Evolutionary conservation across 352 stramenopile genomes (phyloP), one percentile per base, ranked within the genome.

Genomic region (Halophytophthora batemanensis): DNA sequence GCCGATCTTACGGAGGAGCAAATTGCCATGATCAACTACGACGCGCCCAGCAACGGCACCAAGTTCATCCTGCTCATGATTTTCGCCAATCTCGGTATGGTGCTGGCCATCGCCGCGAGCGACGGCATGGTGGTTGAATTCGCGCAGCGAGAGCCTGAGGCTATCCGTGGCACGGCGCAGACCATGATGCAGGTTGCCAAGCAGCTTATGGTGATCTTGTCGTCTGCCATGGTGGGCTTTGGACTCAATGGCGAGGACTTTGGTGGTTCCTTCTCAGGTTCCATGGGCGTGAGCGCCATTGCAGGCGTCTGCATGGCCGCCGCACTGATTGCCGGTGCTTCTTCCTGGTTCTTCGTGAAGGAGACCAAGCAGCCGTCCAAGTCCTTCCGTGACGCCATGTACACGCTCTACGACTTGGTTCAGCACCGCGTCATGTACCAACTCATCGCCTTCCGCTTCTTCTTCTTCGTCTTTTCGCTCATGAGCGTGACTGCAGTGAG

Each of bases 1-100:
- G 42, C 49, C 3, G 61, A 61, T 25, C 59, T 81, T 34, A 79
- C 66, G 2, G 28, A 55, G 8, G 66, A 67, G 19, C 64, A 79
- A 34, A 43, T 67, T 31, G 66, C 49, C 13, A 60, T 67, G 14
- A 63, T 83, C 39, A 69, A 83, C 22, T 45, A 61, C 19, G 71
- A 72, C n/a, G 71, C 74, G 0, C 71, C 68, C 2, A 38, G 71
- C n/a, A 19, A 42, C 11, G 77, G 71, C 28, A 58, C 63, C 22
- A 80, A 76, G 52, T 72, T 77, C 48, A 71, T 84, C 51, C 19
- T 85, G 6, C 67, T 87, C 47, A 80, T 87, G 65, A 65, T 75
- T 41, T 58, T 82, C 21, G 58, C 71, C 22, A 81, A 77, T 22
- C 56, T 86, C 15, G 71, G 71, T 28, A 74, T 69, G 23, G 59